Percentiles rank a stretch among this genome's conserved stretches.
Conservation (phyloP, 2,329 filamentous ascomycete species). For the Acephala macrosclerotiorum region DNA sequence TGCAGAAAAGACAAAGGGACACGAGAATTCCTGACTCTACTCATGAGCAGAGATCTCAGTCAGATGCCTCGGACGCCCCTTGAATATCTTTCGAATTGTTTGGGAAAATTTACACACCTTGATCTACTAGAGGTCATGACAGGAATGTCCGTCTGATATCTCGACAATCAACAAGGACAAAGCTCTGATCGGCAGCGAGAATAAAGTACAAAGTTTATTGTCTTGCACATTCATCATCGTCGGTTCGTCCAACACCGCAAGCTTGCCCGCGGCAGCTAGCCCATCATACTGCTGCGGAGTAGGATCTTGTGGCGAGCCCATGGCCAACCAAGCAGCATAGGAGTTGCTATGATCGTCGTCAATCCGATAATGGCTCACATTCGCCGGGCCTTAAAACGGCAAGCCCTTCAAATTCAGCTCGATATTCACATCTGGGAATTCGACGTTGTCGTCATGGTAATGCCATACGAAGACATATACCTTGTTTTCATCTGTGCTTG, state of each 20-base stretch:
- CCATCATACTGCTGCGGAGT: neutral
- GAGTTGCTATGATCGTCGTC: neutral
- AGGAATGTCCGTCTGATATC: too few relatives aligned
- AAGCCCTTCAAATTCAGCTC: neutral
- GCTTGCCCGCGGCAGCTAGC: neutral
- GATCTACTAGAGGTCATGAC: too few relatives aligned
- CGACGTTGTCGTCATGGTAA: neutral
- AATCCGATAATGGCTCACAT: neutral
- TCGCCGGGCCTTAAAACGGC: neutral
- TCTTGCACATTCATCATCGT: neutral
- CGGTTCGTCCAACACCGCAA: neutral
- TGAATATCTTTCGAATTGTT: too few relatives aligned
- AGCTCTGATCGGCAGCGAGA: too few relatives aligned
- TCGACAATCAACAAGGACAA: too few relatives aligned
- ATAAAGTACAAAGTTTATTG: too few relatives aligned
- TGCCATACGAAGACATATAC: neutral
- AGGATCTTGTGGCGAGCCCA: neutral
- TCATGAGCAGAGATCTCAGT: too few relatives aligned
- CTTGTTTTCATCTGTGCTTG: neutral
- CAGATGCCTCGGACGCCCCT: too few relatives aligned
- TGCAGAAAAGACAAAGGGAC: slow-evolving; percentile 25
- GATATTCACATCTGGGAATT: neutral
- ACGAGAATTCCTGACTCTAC: too few relatives aligned
- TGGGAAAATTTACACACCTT: too few relatives aligned
- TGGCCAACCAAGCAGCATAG: neutral